Conservation (phyloP, 345 rosid species). For the Limnanthes douglasii region DNA sequence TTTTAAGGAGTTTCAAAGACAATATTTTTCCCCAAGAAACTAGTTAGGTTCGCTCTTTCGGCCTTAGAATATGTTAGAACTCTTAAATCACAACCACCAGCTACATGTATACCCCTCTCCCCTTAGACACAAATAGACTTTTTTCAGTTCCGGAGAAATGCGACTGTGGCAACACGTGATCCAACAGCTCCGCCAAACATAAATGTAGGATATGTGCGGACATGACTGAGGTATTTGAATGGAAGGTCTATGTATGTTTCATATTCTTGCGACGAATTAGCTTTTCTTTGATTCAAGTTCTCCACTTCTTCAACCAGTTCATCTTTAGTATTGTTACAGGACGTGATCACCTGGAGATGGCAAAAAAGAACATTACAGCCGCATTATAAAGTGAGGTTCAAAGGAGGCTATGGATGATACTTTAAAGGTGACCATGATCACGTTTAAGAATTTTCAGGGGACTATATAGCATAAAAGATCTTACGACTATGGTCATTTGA, state of each 20-base stretch:
- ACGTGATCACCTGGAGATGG: constrained; percentile 54
- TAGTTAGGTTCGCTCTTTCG: too few species aligned
- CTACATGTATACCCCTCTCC: constrained; percentile 1
- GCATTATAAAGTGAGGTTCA: too few species aligned
- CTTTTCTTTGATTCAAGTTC: constrained; percentile 39
- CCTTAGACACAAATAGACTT: not conserved
- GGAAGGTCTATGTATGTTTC: constrained; percentile 18
- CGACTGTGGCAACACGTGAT: constrained; percentile 90
- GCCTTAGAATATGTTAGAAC: too few species aligned
- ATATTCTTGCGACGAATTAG: constrained; percentile 19
- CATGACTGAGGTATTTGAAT: constrained; percentile 61
- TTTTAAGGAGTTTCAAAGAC: too few species aligned
- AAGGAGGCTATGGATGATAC: too few species aligned
- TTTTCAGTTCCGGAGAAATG: constrained; percentile 51
- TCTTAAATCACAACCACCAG: too few species aligned
- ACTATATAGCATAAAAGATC: too few species aligned
- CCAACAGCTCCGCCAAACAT: constrained; percentile 80
- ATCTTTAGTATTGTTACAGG: constrained; percentile 79
- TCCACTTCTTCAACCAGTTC: constrained; percentile 74
- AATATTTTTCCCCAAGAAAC: too few species aligned
- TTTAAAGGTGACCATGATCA: too few species aligned
- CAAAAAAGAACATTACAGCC: not conserved
- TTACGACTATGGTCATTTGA: too few species aligned
- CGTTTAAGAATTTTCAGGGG: too few species aligned
- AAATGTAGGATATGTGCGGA: constrained; percentile 78